phyloP scores from a whole-genome alignment of 345 rosid species.

The Euphorbia peplus region DNA sequence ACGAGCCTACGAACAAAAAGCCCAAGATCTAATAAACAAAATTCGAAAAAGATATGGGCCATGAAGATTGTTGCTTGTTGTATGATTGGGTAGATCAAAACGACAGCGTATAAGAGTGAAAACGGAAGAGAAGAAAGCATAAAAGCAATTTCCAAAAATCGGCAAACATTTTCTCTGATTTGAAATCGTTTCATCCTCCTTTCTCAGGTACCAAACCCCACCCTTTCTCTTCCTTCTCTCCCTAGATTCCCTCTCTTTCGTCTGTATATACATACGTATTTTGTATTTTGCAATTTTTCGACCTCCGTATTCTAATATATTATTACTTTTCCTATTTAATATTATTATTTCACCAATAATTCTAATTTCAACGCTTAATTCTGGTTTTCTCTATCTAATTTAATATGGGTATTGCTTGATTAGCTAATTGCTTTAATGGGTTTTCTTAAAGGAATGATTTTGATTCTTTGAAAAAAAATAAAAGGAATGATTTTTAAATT shows the following conservation, averaged over 20 bases:
- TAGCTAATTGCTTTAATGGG: conserved; percentile 1
- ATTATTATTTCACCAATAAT: neutral
- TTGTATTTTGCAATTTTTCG: conserved; percentile 1
- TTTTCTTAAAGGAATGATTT: neutral
- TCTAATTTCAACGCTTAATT: neutral
- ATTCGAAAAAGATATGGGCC: neutral
- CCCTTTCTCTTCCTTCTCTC: neutral
- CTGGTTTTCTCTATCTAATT: neutral
- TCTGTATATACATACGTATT: neutral
- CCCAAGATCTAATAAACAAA: neutral
- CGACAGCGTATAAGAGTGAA: neutral
- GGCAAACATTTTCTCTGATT: neutral
- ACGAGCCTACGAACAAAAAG: too few species aligned
- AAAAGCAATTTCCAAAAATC: neutral
- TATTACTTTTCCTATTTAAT: neutral
- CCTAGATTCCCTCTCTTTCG: neutral
- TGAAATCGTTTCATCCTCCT: neutral
- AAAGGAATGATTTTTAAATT: neutral
- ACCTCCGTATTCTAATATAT: neutral
- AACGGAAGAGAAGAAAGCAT: neutral
- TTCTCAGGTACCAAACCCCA: conserved; percentile 21
- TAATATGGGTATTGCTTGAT: neutral
- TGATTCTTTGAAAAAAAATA: too few species aligned
- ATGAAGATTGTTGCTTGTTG: neutral
- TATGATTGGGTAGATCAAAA: neutral